A percentile compares a stretch with the other conserved stretches of the same genome.
These are phyloP conservation scores for Hordeum marinum DNA, from an alignment of 176 grass and related monocot genomes.

Conservation along the genomic window DNA sequence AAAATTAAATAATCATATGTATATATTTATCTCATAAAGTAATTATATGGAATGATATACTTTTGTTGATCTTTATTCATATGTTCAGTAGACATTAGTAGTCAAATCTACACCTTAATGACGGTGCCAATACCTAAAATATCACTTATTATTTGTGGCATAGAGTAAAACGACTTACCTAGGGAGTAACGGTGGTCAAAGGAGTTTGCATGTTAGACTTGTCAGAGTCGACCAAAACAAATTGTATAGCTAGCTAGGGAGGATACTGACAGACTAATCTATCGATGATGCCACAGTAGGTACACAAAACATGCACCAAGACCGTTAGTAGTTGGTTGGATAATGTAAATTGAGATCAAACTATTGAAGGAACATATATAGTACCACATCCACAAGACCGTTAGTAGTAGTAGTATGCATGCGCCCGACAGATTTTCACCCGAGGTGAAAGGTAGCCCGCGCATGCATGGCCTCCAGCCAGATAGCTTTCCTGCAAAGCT, in stretches of 20 bases:
- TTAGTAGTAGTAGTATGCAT: background rate
- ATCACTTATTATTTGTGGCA: too few relatives aligned
- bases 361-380: background rate
- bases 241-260: background rate
- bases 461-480: constrained; percentile 13
- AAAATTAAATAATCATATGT: background rate
- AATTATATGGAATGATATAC: too few relatives aligned
- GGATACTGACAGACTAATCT: background rate
- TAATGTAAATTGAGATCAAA: background rate
- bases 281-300: background rate
- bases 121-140: too few relatives aligned
- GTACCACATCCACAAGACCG: background rate
- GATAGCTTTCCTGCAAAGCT: constrained; percentile 32
- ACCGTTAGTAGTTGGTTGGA: background rate
- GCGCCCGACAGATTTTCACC: constrained; percentile 46
- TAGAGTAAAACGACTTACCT: too few relatives aligned
- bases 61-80: too few relatives aligned
- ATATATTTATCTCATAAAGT: background rate
- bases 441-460: constrained; percentile 27
- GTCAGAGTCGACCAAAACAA: background rate
- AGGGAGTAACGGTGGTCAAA: background rate
- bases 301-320: too few relatives aligned
- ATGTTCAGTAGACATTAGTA: too few relatives aligned
- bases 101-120: too few relatives aligned
- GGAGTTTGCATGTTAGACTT: background rate